Conservation (phyloP, 2,329 filamentous ascomycete genomes). For the Epichloe elymi region DNA sequence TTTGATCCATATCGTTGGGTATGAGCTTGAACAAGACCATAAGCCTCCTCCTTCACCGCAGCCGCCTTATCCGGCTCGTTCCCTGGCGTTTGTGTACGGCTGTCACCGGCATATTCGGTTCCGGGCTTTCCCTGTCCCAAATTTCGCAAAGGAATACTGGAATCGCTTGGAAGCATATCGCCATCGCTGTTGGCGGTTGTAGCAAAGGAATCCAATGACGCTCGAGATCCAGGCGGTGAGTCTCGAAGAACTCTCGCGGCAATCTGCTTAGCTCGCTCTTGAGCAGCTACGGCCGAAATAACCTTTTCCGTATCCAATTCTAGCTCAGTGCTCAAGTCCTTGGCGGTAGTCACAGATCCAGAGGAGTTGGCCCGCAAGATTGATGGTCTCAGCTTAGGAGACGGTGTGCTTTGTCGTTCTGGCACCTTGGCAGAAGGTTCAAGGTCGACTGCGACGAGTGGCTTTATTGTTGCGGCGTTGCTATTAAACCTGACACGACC, state of each 20-base stretch:
- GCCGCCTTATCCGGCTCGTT: neutral
- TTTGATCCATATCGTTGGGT: constrained; percentile 15
- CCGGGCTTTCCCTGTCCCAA: constrained; percentile 9
- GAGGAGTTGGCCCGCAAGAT: constrained; percentile 29
- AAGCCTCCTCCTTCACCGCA: constrained; percentile 21
- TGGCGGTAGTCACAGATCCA: constrained; percentile 20
- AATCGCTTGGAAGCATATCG: constrained; percentile 12
- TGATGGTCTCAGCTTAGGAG: constrained; percentile 24
- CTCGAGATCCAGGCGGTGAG: constrained; percentile 22
- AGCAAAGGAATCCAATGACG: constrained; percentile 25
- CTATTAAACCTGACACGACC: constrained; percentile 36
- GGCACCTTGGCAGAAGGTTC: neutral
- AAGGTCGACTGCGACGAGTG: constrained; percentile 9
- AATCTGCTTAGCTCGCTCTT: constrained; percentile 28
- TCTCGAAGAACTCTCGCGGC: constrained; percentile 26
- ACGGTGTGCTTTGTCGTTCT: constrained; percentile 5
- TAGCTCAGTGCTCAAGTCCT: constrained; percentile 15
- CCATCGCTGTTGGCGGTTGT: constrained; percentile 17
- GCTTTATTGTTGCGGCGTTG: constrained; percentile 22
- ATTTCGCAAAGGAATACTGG: constrained; percentile 20
- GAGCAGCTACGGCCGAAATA: constrained; percentile 27
- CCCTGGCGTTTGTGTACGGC: neutral
- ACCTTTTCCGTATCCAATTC: constrained; percentile 15
- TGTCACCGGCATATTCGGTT: neutral
- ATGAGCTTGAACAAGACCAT: constrained; percentile 30